Percentiles rank a stretch among this genome's conserved stretches.
Conservation (phyloP, 2,329 filamentous ascomycete species). For the Drechmeria coniospora region DNA sequence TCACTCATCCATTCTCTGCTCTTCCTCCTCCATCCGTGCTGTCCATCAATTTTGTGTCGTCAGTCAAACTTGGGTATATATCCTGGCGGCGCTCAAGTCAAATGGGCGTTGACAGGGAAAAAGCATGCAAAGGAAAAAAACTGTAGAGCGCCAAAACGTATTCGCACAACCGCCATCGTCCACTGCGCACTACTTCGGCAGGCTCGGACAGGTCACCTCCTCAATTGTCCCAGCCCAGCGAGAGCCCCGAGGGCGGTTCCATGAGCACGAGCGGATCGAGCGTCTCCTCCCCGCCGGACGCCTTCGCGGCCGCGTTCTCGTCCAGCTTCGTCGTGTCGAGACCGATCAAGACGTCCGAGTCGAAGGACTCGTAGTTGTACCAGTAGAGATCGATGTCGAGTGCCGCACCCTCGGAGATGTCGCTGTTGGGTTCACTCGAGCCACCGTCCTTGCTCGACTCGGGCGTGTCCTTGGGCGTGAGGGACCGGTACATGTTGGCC, state of each 20-base stretch:
- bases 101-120: conserved; percentile 2
- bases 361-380: conserved; percentile 33
- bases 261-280: conserved; percentile 16
- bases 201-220: conserved; percentile 24
- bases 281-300: conserved; percentile 3
- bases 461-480: conserved; percentile 48
- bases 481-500: conserved; percentile 35
- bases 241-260: conserved; percentile 8
- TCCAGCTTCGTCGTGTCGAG: conserved; percentile 20
- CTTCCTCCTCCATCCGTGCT: too few relatives aligned
- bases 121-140: conserved; percentile 1
- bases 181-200: too few relatives aligned
- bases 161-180: too few relatives aligned
- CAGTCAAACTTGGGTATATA: conserved; percentile 15
- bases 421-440: conserved; percentile 44
- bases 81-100: conserved; percentile 9
- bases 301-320: conserved; percentile 11
- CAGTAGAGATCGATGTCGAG: conserved; percentile 39
- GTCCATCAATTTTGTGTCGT: too few relatives aligned
- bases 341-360: conserved; percentile 27
- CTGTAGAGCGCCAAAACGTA: conserved; percentile 10
- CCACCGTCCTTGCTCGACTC: conserved; percentile 48
- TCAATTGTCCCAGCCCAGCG: conserved; percentile 34
- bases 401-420: conserved; percentile 38
- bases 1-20: too few relatives aligned